These are phyloP conservation scores for Saccharomyces hybrid DNA, from an alignment of 1,139 yeast species.

Conservation along the genomic window DNA sequence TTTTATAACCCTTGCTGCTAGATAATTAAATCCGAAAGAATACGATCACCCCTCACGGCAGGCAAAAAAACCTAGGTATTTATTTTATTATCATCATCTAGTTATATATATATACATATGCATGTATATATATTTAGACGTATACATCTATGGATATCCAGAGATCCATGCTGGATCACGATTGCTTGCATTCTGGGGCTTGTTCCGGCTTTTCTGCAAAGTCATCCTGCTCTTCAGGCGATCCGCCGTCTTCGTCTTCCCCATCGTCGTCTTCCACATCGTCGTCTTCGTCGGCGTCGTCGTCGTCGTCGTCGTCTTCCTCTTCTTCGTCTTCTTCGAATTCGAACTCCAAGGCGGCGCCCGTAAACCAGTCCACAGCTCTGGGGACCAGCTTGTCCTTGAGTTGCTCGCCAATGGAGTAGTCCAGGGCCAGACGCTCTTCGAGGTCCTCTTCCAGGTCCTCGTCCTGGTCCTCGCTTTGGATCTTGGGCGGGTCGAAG, in stretches of 20 bases:
- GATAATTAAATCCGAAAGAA: background rate
- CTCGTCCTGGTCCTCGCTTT: slow-evolving; percentile 38
- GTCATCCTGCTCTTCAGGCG: slow-evolving; percentile 34
- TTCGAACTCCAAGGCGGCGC: slow-evolving; percentile 70
- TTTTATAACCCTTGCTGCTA: background rate
- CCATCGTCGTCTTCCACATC: slow-evolving; percentile 35
- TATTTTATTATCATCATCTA: background rate
- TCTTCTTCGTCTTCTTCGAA: slow-evolving; percentile 46
- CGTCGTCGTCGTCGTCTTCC: slow-evolving; percentile 51
- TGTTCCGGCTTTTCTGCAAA: slow-evolving; percentile 41
- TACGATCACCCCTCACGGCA: background rate
- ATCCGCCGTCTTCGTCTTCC: too few species aligned
- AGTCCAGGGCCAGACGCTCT: slow-evolving; percentile 81
- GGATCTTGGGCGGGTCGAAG: slow-evolving; percentile 87
- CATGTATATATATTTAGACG: background rate
- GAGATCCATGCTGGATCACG: slow-evolving; percentile 15
- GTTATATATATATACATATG: background rate
- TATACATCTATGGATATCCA: background rate
- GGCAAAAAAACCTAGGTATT: background rate
- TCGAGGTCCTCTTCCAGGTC: slow-evolving; percentile 62
- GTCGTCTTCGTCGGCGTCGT: slow-evolving; percentile 43
- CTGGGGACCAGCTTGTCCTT: slow-evolving; percentile 93
- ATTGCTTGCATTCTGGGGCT: slow-evolving; percentile 87
- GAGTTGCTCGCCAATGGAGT: slow-evolving; percentile 92
- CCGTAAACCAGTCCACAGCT: slow-evolving; percentile 97